Percentiles rank a stretch among this genome's conserved stretches.
These are phyloP conservation scores for Cnidoscolus chayamansa DNA, from an alignment of 441 rosid genomes.

Conservation along the genomic window DNA sequence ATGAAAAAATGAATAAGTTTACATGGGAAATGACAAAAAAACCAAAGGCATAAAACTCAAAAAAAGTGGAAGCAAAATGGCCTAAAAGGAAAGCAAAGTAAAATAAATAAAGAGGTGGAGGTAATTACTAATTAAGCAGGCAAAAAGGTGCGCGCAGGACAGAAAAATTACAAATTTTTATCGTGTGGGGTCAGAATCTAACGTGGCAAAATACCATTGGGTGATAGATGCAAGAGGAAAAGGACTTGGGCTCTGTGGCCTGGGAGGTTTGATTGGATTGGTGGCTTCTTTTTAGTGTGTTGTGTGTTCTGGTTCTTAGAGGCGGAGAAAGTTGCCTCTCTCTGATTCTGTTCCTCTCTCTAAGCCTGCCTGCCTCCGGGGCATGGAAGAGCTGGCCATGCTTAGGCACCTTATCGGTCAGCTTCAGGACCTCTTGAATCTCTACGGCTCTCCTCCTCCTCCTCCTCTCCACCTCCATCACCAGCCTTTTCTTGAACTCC, in stretches of 20 bases:
- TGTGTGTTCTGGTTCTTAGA: background rate
- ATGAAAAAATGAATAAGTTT: background rate
- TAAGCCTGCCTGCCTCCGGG: slow-evolving; percentile 18
- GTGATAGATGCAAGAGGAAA: background rate
- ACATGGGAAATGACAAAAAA: background rate
- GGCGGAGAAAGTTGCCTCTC: background rate
- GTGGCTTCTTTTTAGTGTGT: background rate
- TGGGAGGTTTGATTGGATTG: background rate
- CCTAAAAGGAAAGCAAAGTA: background rate
- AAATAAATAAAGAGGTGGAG: too few species aligned
- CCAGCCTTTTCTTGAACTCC: slow-evolving; percentile 26
- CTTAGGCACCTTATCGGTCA: slow-evolving; percentile 92
- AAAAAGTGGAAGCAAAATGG: background rate
- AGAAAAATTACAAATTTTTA: slow-evolving; percentile 32
- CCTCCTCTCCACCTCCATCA: slow-evolving; percentile 34
- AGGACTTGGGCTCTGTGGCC: slow-evolving; percentile 8
- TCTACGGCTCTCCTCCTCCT: slow-evolving; percentile 67
- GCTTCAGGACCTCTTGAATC: slow-evolving; percentile 77
- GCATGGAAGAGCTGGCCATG: slow-evolving; percentile 92
- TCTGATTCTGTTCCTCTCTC: background rate
- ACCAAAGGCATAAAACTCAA: background rate
- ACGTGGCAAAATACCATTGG: slow-evolving; percentile 44
- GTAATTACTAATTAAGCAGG: too few species aligned
- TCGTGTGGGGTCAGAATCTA: slow-evolving; percentile 21
- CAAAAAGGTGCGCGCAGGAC: slow-evolving; percentile 38